Percentiles rank a stretch among this genome's conserved stretches.
These are phyloP conservation scores for Trichosanthes truncata DNA, from an alignment of 306 rosid species.

Conservation along the genomic window DNA sequence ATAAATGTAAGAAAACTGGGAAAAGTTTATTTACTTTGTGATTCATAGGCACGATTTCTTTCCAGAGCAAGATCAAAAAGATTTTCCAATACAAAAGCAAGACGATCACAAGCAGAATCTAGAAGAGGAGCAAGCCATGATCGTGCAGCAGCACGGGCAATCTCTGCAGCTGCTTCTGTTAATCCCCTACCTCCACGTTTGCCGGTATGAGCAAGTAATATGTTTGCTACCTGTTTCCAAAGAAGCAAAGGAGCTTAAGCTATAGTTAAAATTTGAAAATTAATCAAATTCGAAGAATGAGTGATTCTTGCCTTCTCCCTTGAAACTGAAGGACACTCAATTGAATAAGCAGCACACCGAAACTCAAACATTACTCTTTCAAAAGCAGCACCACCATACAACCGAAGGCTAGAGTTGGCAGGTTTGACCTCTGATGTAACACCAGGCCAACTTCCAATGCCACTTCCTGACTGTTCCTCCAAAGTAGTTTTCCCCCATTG, in stretches of 20 bases:
- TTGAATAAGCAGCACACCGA: slow-evolving; percentile 89
- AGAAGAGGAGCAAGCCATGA: slow-evolving; percentile 99
- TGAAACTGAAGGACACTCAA: slow-evolving; percentile 85
- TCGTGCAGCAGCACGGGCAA: slow-evolving; percentile 92
- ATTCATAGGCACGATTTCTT: slow-evolving; percentile 50
- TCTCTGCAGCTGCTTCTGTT: slow-evolving; percentile 96
- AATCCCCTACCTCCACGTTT: slow-evolving; percentile 81
- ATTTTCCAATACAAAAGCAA: slow-evolving; percentile 76
- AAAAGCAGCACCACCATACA: slow-evolving; percentile 97
- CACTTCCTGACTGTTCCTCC: slow-evolving; percentile 76
- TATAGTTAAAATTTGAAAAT: neutral
- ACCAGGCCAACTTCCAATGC: slow-evolving; percentile 93
- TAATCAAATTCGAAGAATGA: neutral
- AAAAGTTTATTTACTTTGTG: slow-evolving; percentile 33
- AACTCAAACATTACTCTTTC: slow-evolving; percentile 95
- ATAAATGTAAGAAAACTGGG: neutral
- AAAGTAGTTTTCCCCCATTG: slow-evolving; percentile 88
- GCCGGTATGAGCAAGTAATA: slow-evolving; percentile 92
- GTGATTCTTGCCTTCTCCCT: slow-evolving; percentile 67
- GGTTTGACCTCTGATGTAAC: slow-evolving; percentile 54
- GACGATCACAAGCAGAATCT: slow-evolving; percentile 93
- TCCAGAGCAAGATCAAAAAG: slow-evolving; percentile 87
- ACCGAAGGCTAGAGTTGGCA: slow-evolving; percentile 83
- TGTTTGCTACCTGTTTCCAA: slow-evolving; percentile 81
- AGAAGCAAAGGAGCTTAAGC: neutral